Percentiles rank a stretch among this genome's conserved stretches.
Evolutionary conservation across 192 early-diverging fungal species (phyloP).

Genomic region (Mortierella antarctica): DNA sequence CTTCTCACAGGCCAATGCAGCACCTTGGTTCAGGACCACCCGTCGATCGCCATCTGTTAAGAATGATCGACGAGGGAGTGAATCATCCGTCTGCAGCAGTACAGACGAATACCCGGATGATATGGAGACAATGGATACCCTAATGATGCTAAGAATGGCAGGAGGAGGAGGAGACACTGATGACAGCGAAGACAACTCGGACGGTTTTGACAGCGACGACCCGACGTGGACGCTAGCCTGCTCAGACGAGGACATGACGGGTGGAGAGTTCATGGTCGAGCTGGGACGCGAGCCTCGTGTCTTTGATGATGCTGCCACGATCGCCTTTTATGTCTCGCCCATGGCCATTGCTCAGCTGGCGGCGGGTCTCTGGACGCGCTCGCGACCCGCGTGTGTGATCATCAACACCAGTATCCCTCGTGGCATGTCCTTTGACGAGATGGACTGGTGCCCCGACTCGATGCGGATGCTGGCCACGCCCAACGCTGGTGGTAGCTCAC

Average conservation of each 20-base stretch:
- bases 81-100: constrained; percentile 12
- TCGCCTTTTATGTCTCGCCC: constrained; percentile 40
- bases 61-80: background rate
- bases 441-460: constrained; percentile 43
- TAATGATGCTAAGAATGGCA: background rate
- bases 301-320: constrained; percentile 24
- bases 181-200: constrained; percentile 2
- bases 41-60: constrained; percentile 7
- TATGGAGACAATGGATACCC: constrained; percentile 3
- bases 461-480: constrained; percentile 51
- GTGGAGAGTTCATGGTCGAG: constrained; percentile 19
- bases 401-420: constrained; percentile 46
- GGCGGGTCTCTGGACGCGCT: constrained; percentile 23
- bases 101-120: constrained; percentile 28
- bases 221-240: background rate
- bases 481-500: constrained; percentile 62
- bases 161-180: constrained; percentile 21
- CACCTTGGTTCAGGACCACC: background rate
- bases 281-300: constrained; percentile 32
- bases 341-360: constrained; percentile 33
- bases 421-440: constrained; percentile 39
- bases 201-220: constrained; percentile 13
- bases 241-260: constrained; percentile 4
- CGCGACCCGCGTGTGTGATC: constrained; percentile 40
- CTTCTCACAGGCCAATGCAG: background rate